Base-by-base conservation (phyloP, 1,139 yeast species). In the Geotrichum phurueaensis region DNA sequence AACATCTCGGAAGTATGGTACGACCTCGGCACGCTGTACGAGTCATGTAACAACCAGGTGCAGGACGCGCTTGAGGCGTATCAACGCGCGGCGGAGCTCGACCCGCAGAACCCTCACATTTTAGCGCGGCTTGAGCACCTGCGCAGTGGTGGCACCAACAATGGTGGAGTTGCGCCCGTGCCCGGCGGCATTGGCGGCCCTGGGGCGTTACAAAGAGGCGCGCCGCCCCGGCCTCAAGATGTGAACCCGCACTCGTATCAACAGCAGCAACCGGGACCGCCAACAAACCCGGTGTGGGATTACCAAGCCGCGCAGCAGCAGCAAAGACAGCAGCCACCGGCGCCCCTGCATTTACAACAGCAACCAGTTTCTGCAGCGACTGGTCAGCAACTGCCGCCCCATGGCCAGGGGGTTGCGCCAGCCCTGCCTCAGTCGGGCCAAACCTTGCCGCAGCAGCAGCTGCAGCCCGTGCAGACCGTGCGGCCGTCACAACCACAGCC, bases 1-100 rank as follows among this genome's bases (percentile, higher is more conserved):
- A 91, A 91, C 77, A 88, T 94, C 67, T 86, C 95, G 64, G 99
- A 94, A 75, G 99, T 94, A 33, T 94, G 99, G 99, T 94, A 94
- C 75, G 99, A 94, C 76, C 81, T 94, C 71, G 99, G 99, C 62
- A 94, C 98, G 1, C 78, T 94, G 57, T 94, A 94, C 74, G 99
- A 94, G 76, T 90, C 98, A 43, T 94, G 99, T 76, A 94, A 92
- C 76, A 92, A 92, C 75, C 99, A 94, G 76, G 83, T 92, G 63
- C 83, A 86, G 65, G 99, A 94, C 73, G 99, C 99, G 1, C 79
- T 94, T 66, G 98, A 94, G 75, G 99, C 99, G 10, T 94, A 94
- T 73, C 87, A 90, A 70, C 95, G 96, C 67, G 99, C 99, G 4
- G 96, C 96, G 59, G 84, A 96, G 62, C 83, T 94, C 68, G 98